Conservation (phyloP, 305 asterid genomes). For the Fraxinus velutina region DNA sequence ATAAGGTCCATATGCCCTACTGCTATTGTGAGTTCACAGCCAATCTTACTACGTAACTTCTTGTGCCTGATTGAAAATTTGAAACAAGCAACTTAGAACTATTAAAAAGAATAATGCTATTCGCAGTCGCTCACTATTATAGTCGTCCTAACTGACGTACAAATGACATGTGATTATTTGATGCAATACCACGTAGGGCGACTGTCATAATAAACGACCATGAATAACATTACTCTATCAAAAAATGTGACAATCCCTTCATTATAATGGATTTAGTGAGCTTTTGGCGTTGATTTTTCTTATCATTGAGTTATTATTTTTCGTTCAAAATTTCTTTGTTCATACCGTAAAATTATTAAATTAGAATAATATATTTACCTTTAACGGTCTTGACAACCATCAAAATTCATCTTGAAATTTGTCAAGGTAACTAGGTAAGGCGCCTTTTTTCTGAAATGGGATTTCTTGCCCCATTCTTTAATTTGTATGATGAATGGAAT, state of each 20-base stretch:
- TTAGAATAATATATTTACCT: not conserved
- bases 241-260: not conserved
- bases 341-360: not conserved
- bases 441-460: not conserved
- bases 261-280: not conserved
- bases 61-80: not conserved
- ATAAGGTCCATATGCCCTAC: not conserved
- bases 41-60: not conserved
- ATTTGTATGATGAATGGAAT: not conserved
- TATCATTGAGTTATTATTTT: not conserved
- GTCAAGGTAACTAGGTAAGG: not conserved
- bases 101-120: too few species aligned
- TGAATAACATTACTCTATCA: too few species aligned
- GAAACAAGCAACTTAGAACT: not conserved
- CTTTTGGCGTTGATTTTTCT: not conserved
- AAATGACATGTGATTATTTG: too few species aligned
- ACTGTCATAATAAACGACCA: too few species aligned
- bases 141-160: too few species aligned
- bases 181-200: too few species aligned
- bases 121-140: too few species aligned
- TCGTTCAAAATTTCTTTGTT: not conserved
- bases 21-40: not conserved
- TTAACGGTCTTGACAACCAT: not conserved
- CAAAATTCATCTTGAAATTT: not conserved
- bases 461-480: not conserved